A percentile compares a stretch with the other conserved stretches of the same genome.
Evolutionary conservation across 768 basidiomycete genomes (phyloP).

Genomic region (Tremella fuciformis): DNA sequence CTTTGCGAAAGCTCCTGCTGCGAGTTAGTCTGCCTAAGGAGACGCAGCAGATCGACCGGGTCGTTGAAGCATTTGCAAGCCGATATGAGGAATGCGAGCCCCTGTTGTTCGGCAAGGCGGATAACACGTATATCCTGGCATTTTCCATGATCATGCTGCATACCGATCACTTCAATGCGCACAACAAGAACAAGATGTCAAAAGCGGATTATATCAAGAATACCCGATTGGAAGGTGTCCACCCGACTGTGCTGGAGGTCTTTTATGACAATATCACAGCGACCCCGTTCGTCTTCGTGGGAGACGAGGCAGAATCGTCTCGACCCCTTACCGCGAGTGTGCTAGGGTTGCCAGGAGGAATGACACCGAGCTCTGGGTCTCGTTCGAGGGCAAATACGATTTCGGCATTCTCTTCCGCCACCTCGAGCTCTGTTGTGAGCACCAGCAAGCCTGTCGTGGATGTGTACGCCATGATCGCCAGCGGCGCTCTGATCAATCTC

Average conservation of each 20-base stretch:
- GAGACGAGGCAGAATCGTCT: slow-evolving; percentile 71
- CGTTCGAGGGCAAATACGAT: slow-evolving; percentile 1
- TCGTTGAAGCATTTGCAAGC: slow-evolving; percentile 89
- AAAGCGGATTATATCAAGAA: slow-evolving; percentile 93
- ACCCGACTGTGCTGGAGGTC: slow-evolving; percentile 80
- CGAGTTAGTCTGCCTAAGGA: slow-evolving; percentile 86
- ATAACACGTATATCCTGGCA: slow-evolving; percentile 91
- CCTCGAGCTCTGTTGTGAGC: background rate
- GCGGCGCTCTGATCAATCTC: slow-evolving; percentile 22
- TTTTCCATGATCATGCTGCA: slow-evolving; percentile 99
- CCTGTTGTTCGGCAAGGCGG: slow-evolving; percentile 65
- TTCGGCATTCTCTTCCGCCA: background rate
- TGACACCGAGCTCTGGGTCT: background rate
- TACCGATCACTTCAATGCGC: slow-evolving; percentile 96
- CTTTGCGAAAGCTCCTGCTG: slow-evolving; percentile 84
- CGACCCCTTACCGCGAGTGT: slow-evolving; percentile 4
- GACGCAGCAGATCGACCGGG: slow-evolving; percentile 97
- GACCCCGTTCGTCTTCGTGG: slow-evolving; percentile 93
- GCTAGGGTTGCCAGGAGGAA: background rate
- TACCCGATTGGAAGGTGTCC: slow-evolving; percentile 78
- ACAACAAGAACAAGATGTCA: slow-evolving; percentile 96
- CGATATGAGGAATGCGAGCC: slow-evolving; percentile 82
- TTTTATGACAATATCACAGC: slow-evolving; percentile 96
- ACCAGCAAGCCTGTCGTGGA: slow-evolving; percentile 58
- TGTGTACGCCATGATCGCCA: slow-evolving; percentile 77